phyloP scores from a whole-genome alignment of 2,329 filamentous ascomycete genomes.

The Stemphylium vesicarium region DNA sequence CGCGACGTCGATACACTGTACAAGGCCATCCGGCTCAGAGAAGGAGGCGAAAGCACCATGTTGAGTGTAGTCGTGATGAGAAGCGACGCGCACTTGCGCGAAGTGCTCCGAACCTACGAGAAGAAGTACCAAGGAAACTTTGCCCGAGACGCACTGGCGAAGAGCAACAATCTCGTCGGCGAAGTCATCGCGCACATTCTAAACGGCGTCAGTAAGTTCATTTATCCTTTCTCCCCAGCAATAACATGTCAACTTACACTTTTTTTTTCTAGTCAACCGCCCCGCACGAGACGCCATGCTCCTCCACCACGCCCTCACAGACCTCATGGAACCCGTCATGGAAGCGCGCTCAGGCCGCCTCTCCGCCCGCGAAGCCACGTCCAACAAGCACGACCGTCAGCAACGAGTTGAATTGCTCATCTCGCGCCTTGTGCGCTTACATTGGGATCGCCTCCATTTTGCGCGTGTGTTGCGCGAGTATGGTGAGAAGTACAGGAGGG shows the following conservation, averaged over 20 bases:
- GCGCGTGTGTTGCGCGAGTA: slow-evolving; percentile 81
- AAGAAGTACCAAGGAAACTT: slow-evolving; percentile 78
- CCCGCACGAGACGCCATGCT: slow-evolving; percentile 92
- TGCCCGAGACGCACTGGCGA: slow-evolving; percentile 82
- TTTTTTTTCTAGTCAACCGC: slow-evolving; percentile 67
- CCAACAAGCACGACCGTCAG: slow-evolving; percentile 50
- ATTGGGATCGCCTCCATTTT: slow-evolving; percentile 90
- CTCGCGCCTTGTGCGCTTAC: slow-evolving; percentile 82
- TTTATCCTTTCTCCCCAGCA: neutral
- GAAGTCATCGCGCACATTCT: slow-evolving; percentile 94
- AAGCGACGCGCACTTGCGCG: slow-evolving; percentile 80
- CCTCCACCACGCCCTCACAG: slow-evolving; percentile 82
- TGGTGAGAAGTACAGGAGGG: slow-evolving; percentile 73
- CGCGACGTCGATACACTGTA: slow-evolving; percentile 76
- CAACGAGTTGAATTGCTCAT: slow-evolving; percentile 86
- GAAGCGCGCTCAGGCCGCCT: slow-evolving; percentile 29
- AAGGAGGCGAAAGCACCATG: slow-evolving; percentile 87
- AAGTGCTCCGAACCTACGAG: slow-evolving; percentile 80
- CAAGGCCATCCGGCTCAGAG: slow-evolving; percentile 70
- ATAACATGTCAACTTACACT: neutral
- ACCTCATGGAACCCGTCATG: slow-evolving; percentile 52
- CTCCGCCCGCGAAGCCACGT: slow-evolving; percentile 30
- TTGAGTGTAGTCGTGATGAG: slow-evolving; percentile 81
- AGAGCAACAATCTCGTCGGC: slow-evolving; percentile 90
- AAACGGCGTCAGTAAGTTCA: slow-evolving; percentile 73